These are phyloP conservation scores for Fragaria vesca DNA, from an alignment of 306 rosid genomes.

Conservation along the genomic window DNA sequence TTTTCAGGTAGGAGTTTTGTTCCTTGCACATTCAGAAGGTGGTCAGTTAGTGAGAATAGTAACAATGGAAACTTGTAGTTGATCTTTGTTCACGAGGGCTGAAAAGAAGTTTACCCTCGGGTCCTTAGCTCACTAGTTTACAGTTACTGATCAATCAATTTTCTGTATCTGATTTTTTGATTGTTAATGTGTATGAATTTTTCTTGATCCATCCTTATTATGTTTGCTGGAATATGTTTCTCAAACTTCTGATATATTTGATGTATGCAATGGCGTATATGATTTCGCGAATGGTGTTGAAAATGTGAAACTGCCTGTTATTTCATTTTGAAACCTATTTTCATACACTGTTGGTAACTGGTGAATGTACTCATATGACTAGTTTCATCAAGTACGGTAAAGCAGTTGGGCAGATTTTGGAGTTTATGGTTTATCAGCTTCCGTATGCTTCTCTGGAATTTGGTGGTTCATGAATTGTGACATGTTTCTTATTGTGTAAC, in stretches of 20 bases:
- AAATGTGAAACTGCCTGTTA: not conserved
- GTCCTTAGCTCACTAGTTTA: slow-evolving; percentile 14
- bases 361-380: too few relatives aligned
- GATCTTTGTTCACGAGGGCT: slow-evolving; percentile 9
- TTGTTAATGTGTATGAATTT: not conserved
- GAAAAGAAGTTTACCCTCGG: slow-evolving; percentile 4
- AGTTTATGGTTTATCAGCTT: not conserved
- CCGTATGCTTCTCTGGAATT: not conserved
- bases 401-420: not conserved
- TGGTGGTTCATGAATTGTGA: not conserved
- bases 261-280: not conserved
- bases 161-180: not conserved
- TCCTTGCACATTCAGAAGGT: slow-evolving; percentile 54
- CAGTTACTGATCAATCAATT: slow-evolving; percentile 2
- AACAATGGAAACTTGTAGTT: slow-evolving; percentile 32
- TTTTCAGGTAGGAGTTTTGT: slow-evolving; percentile 48
- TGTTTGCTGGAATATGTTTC: not conserved
- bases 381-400: not conserved
- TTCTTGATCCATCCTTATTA: not conserved
- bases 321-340: not conserved
- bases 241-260: not conserved
- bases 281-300: not conserved
- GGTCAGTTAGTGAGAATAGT: slow-evolving; percentile 35
- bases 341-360: not conserved
- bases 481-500: not conserved